Conservation (phyloP, 306 rosid genomes). For the Malus fusca region DNA sequence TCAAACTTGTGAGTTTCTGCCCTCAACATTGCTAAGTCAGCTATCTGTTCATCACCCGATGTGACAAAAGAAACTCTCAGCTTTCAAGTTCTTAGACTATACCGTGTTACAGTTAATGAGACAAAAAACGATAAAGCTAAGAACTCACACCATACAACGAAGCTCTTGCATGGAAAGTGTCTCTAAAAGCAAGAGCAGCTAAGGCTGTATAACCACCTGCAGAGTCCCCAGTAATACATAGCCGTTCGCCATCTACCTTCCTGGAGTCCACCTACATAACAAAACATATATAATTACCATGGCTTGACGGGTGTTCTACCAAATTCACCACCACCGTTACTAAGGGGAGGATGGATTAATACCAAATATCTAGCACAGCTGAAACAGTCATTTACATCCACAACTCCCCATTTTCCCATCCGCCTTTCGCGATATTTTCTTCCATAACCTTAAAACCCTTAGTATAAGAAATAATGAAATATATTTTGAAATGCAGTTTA, state of each 20-base stretch:
- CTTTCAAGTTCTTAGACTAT: background rate
- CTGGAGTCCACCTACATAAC: slow-evolving; percentile 60
- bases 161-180: slow-evolving; percentile 79
- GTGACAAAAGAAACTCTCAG: background rate
- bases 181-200: slow-evolving; percentile 73
- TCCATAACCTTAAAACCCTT: slow-evolving; percentile 61
- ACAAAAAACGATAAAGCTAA: slow-evolving; percentile 3
- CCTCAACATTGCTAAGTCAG: slow-evolving; percentile 57
- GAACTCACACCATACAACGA: slow-evolving; percentile 82
- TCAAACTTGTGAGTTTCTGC: slow-evolving; percentile 84
- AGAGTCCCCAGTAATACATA: slow-evolving; percentile 88
- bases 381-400: slow-evolving; percentile 88
- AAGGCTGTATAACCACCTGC: slow-evolving; percentile 97
- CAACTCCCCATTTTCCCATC: slow-evolving; percentile 69
- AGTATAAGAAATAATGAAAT: background rate
- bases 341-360: slow-evolving; percentile 2
- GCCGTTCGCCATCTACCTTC: slow-evolving; percentile 62
- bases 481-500: background rate
- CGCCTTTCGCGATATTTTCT: slow-evolving; percentile 81
- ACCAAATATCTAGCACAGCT: slow-evolving; percentile 90
- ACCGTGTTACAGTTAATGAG: background rate
- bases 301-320: background rate
- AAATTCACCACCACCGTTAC: background rate
- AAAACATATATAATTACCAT: background rate
- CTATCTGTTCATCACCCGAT: slow-evolving; percentile 46